Evolutionary conservation across 345 rosid genomes (phyloP).

Genomic region (Salix exigua): DNA sequence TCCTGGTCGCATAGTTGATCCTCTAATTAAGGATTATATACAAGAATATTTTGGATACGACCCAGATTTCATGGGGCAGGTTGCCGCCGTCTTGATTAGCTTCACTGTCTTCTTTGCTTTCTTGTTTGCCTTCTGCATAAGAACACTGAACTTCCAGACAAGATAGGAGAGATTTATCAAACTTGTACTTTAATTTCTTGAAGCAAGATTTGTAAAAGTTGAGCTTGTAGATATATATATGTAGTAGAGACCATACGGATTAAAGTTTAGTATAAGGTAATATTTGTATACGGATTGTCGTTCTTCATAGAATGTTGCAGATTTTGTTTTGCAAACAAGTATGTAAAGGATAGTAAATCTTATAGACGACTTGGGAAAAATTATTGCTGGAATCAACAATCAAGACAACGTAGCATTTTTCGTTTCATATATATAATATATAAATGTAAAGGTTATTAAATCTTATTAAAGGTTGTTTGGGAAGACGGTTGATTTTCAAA

Average conservation of each 20-base stretch:
- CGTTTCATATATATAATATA: too few species aligned
- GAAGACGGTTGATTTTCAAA: too few species aligned
- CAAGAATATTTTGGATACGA: constrained; percentile 52
- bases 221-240: not conserved
- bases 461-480: too few species aligned
- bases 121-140: constrained; percentile 66
- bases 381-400: not conserved
- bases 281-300: too few species aligned
- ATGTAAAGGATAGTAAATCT: not conserved
- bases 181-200: not conserved
- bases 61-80: constrained; percentile 59
- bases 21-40: constrained; percentile 35
- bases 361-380: not conserved
- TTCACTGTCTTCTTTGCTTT: constrained; percentile 63
- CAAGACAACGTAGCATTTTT: too few species aligned
- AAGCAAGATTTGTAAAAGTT: not conserved
- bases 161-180: constrained; percentile 34
- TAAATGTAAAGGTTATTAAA: too few species aligned
- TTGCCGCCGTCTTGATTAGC: constrained; percentile 58
- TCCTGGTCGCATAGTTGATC: constrained; percentile 45
- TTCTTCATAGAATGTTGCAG: too few species aligned
- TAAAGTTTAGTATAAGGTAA: too few species aligned
- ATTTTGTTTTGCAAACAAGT: too few species aligned
- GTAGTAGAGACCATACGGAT: not conserved
- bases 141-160: constrained; percentile 70